Base-by-base conservation (phyloP, 306 rosid species). In the Arachis stenosperma region DNA sequence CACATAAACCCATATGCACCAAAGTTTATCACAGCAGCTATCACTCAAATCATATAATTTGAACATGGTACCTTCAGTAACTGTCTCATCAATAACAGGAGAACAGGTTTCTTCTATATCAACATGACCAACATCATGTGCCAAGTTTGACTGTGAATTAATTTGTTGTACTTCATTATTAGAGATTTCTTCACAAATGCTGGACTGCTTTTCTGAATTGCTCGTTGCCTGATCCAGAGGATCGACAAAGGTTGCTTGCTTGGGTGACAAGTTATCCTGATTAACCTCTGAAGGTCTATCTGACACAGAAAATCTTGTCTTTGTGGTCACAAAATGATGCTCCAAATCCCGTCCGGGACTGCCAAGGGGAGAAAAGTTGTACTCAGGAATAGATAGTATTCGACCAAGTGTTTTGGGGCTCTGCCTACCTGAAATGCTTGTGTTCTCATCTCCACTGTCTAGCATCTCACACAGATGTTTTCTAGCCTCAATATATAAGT, bases 401-500 rank as follows among this genome's bases (percentile, higher is more conserved):
- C 88, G 85, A 30, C 97, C 98, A 11, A 94, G 86, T 78, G 91
- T 71, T 81, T 91, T 91, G 0, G 97, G 92, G 33, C 72, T 71
- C 48, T 86, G 83, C 71, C 75, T 81, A 69, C 81, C 79, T 41
- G 90, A 78, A 69, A 85, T 71, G 57, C 84, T 84, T 8, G 74
- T 65, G 69, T 65, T 76, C 43, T 87, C 96, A n/a, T 94, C 89
- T 75, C 81, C 96, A 64, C 78, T 84, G 74, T 87, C 84, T 70
- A 89, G 83, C 87, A 91, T 82, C 82, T 91, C 97, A 42, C 86
- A 87, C 30, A 94, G 85, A 84, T 91, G 98, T 80, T 88, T 94
- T 88, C 81, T 89, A 48, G 98, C 96, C 85, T 94, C 96, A 8
- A 73, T 41, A 72, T 94, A 94, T 82, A 91, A 78, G 78, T 81